Evolutionary conservation across 495 filamentous ascomycete species (phyloP), one percentile per base, ranked within the genome.

Genomic region (Tirmania nivea): DNA sequence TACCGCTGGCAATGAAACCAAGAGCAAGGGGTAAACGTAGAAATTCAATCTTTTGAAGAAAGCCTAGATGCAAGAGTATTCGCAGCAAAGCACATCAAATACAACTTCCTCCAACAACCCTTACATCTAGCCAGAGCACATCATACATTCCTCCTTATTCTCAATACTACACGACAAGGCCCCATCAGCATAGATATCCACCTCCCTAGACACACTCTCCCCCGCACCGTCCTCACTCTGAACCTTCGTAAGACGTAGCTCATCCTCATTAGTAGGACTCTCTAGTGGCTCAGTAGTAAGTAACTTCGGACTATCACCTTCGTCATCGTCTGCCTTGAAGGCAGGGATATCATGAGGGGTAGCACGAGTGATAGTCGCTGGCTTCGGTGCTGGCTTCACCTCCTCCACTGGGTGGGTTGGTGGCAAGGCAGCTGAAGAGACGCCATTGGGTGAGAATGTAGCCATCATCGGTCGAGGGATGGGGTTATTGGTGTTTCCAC

Each of bases 181-280:
- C 53, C 84, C 81, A 60, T 94, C 82, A 3, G 86, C 85, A 68
- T 90, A 97, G 60, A 97, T 97, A 67, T 95, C 86, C 21, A 73
- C 73, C 64, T 95, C 86, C 7, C 83, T 74, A 54, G 76, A 77
- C 53, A 75, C 70, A 65, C 75, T 86, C 56, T 76, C 72, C 0
- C 75, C 74, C 49, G 79, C 73, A 19, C 72, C 72, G 59, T 86
- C 82, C 57, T 83, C 78, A 7, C 73, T 72, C 58, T 81, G 78
- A 37, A 68, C 68, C 68, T 75, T 79, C 64, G 70, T 74, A 34
- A 56, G 56, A 45, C 63, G 60, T 54, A 56, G 52, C 54, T 55
- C 65, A 57, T 51, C 59, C 34, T 60, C 62, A 45, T 64, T 68
- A 35, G 69, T 67, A 17, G 77, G 71, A 47, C 72, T 73, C 1